Evolutionary conservation across 1,139 yeast species (phyloP), one percentile per base, ranked within the genome.

Genomic region (Saccharomyces uvarum): DNA sequence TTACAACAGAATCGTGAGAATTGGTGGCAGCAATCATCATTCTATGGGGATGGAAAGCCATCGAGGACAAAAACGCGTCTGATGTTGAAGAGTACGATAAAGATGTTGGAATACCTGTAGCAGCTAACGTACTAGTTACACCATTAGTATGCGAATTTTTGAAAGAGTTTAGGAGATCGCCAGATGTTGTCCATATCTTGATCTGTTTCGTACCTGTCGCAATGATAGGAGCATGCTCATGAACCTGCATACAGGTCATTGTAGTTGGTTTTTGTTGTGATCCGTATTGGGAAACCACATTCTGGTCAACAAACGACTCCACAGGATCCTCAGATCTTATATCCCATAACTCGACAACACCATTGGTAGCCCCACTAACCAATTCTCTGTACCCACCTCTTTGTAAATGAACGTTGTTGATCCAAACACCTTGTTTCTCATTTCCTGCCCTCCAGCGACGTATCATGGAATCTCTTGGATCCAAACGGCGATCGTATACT

Each of bases 151-250:
- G 56, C 70, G 66, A 51, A 57, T 83, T 83, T 61, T 79, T 80
- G 59, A 90, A 79, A 4, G 81, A 76, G 0, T 88, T 75, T 13
- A 90, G 75, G 53, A 82, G 69, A 56, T 85, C 88, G 4, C 98
- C 98, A 0, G 86, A 75, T 0, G 97, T 90, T 3, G 96, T 84
- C 89, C 95, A 91, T 8, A 91, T 74, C 49, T 88, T 86, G n/a
- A 90, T 84, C 48, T 80, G 77, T 59, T 84, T 85, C 3, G 95
- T 84, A 0, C 96, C 98, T 1, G 96, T 85, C 9, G 90, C 89
- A 60, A 91, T 81, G 0, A 91, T 78, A 0, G 99, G 98, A 0
- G 99, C 99, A 71, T 93, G 99, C 65, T 93, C 99, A 71, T 93
- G 99, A 2, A 88, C 81, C 63, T 88, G 88, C 56, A 89, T 77